A percentile compares a stretch with the other conserved stretches of the same genome.
Evolutionary conservation across 768 basidiomycete genomes (phyloP).

Genomic region (Amylocystis lapponica): DNA sequence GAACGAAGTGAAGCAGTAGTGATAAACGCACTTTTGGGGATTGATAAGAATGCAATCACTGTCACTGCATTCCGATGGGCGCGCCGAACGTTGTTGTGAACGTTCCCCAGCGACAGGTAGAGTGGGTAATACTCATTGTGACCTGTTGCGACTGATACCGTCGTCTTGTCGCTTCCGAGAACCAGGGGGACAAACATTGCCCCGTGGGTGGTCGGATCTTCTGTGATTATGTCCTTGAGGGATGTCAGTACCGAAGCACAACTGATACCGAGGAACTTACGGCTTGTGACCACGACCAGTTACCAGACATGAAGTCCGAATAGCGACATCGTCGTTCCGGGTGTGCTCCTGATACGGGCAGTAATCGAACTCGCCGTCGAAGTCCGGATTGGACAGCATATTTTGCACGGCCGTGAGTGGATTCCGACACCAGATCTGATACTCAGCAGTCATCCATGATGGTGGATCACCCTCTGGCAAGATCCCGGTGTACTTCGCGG

Average conservation of each 20-base stretch:
- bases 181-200: constrained; percentile 19
- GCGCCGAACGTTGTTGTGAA: constrained; percentile 16
- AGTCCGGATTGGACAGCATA: constrained; percentile 18
- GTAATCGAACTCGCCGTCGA: constrained; percentile 16
- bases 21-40: constrained; percentile 24
- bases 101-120: constrained; percentile 19
- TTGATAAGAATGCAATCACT: constrained; percentile 20
- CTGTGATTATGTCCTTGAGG: constrained; percentile 1
- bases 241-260: no score
- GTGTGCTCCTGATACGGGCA: constrained; percentile 12
- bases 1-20: no score
- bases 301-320: constrained; percentile 20
- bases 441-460: constrained; percentile 22
- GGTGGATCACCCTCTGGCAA: constrained; percentile 9
- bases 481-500: constrained; percentile 19
- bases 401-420: constrained; percentile 10
- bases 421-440: constrained; percentile 20
- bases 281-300: constrained; percentile 25
- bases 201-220: constrained; percentile 7
- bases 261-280: constrained; percentile 15
- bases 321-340: constrained; percentile 1
- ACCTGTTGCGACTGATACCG: constrained; percentile 19
- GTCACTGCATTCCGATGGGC: constrained; percentile 15
- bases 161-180: constrained; percentile 22
- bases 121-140: constrained; percentile 23